Percentiles rank a stretch among this genome's conserved stretches.
Conservation (phyloP, 208 protist genomes). For the Phytomonas sp. region DNA sequence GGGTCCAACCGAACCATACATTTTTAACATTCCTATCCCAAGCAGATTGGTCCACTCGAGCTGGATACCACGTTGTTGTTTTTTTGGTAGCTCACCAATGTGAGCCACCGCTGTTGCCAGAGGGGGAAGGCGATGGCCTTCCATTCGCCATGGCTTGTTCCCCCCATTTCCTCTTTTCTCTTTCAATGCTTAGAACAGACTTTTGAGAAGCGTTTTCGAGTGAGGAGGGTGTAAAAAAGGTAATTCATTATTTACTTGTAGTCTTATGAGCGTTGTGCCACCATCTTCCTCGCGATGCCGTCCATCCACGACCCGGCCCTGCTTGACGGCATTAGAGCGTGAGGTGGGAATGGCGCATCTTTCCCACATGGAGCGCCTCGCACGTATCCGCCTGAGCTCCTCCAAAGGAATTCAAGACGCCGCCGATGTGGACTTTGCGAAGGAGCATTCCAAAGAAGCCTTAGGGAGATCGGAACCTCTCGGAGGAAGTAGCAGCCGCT, state of each 20-base stretch:
- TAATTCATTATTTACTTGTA: background rate
- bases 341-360: conserved; percentile 48
- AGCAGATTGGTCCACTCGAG: background rate
- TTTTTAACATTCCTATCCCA: background rate
- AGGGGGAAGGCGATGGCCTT: background rate
- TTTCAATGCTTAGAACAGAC: background rate
- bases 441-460: conserved; percentile 1
- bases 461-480: background rate
- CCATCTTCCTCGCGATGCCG: background rate
- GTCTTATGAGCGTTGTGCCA: background rate
- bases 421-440: conserved; percentile 42
- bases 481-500: conserved; percentile 6
- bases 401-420: conserved; percentile 34
- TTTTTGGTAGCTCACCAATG: background rate
- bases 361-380: conserved; percentile 57
- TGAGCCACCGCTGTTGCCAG: background rate
- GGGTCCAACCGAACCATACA: background rate
- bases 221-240: background rate
- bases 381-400: conserved; percentile 27
- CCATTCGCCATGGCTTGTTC: background rate
- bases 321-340: conserved; percentile 30
- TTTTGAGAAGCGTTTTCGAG: background rate
- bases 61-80: background rate
- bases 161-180: background rate
- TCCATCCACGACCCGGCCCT: conserved; percentile 6